A percentile compares a stretch with the other conserved stretches of the same genome.
Conservation (phyloP, 2,329 filamentous ascomycete genomes). For the Paecilomyces sp. region DNA sequence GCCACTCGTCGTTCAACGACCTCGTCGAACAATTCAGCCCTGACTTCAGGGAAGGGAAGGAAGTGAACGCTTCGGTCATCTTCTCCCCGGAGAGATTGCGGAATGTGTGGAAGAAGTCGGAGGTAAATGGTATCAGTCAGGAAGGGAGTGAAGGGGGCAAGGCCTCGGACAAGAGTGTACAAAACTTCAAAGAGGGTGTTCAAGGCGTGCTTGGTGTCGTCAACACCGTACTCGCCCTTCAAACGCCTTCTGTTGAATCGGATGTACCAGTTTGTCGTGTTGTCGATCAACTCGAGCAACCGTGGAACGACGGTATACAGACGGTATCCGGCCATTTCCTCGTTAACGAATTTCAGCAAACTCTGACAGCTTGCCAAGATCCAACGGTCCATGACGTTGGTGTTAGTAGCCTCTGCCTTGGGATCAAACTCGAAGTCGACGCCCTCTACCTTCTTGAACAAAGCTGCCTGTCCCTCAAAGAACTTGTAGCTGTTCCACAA, state of each 20-base stretch:
- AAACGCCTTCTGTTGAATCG: constrained; percentile 85
- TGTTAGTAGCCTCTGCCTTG: constrained; percentile 64
- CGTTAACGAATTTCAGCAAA: constrained; percentile 81
- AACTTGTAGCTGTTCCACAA: constrained; percentile 98
- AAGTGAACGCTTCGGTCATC: constrained; percentile 89
- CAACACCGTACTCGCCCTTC: constrained; percentile 79
- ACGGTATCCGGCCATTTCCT: constrained; percentile 78
- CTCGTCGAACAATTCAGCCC: constrained; percentile 78
- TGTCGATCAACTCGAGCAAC: constrained; percentile 76
- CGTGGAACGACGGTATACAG: constrained; percentile 88
- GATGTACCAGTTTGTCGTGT: constrained; percentile 99
- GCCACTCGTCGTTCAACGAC: constrained; percentile 78
- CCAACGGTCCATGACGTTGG: constrained; percentile 94
- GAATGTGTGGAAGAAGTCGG: constrained; percentile 74
- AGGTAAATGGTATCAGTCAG: constrained; percentile 91
- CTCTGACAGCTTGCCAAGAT: constrained; percentile 90
- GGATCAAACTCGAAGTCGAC: constrained; percentile 75
- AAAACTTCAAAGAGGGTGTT: constrained; percentile 93
- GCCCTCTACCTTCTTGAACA: constrained; percentile 78
- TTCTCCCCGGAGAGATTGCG: constrained; percentile 58
- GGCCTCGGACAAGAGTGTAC: constrained; percentile 76
- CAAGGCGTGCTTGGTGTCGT: constrained; percentile 82
- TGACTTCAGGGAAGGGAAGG: constrained; percentile 79
- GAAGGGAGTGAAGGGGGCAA: constrained; percentile 94
- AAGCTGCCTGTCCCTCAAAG: constrained; percentile 78